Base-by-base conservation (phyloP, 2,329 filamentous ascomycete species). In the Zymoseptoria brevis region DNA sequence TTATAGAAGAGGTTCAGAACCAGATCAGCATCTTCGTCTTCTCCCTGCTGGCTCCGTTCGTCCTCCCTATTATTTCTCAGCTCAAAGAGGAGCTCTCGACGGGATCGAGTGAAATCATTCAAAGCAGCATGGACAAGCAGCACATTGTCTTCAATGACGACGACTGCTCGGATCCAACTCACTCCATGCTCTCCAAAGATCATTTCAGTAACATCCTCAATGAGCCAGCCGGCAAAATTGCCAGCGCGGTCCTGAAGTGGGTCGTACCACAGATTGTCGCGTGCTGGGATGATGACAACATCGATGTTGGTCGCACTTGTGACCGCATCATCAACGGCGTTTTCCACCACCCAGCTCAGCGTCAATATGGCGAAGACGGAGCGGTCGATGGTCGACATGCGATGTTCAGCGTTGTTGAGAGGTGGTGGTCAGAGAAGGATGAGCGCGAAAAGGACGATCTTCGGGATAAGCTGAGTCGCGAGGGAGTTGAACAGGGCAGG, bases 181-280 rank as follows among this genome's bases (percentile, higher is more conserved):
- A 96, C 77, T 95, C 90, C 19, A 96, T 96, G 92, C 79, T 96
- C 56, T 91, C 90, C 60, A 96, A 96, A 77, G 92, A 96, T 69
- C 92, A 96, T 75, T 96, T 96, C 74, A 89, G 87, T 64, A 95
- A 95, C 70, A 80, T 87, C 30, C 81, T 96, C 60, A 96, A 96
- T 72, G 91, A 96, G 72, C 83, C 91, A 50, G 92, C 90, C 52
- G 92, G 92, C 58, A 87, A 87, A 68, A 84, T 91, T 60, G 90
- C 92, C 24, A 88, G 87, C 63, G 83, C 86, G 68, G 85, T 92
- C 53, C 79, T 96, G 50, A 83, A 83, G 59, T 96, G 91, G 90
- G 62, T 87, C 21, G 90, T 96, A 13, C 93, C 93, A 8, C 90
- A 96, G 73, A 77, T 96, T 62, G 94, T 96, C 77, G 79, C 88